Conservation (phyloP, 1,139 yeast species). For the Chernovozyma sophiae-reginae region DNA sequence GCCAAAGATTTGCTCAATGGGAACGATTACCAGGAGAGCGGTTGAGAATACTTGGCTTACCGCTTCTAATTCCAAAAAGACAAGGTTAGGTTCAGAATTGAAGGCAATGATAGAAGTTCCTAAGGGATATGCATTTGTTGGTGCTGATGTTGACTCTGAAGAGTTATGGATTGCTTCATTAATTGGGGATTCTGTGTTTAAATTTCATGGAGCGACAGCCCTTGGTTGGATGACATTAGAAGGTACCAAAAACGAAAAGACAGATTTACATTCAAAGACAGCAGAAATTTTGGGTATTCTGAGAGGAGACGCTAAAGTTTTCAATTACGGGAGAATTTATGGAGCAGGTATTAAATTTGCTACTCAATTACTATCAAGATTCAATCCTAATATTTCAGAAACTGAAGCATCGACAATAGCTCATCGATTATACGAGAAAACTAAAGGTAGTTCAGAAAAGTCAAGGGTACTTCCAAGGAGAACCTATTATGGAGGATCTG, state of each 20-base stretch:
- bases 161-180: conserved; percentile 97
- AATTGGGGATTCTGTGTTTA: conserved; percentile 86
- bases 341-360: conserved; percentile 97
- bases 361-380: conserved; percentile 71
- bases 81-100: conserved; percentile 87
- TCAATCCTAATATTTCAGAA: conserved; percentile 69
- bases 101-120: conserved; percentile 89
- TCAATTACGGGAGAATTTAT: conserved; percentile 94
- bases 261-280: conserved; percentile 93
- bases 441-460: conserved; percentile 63
- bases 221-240: conserved; percentile 99
- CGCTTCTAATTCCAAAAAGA: conserved; percentile 86
- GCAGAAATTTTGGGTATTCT: conserved; percentile 86
- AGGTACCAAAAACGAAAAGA: conserved; percentile 86
- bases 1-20: conserved; percentile 88
- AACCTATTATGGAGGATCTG: conserved; percentile 89
- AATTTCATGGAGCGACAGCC: conserved; percentile 92
- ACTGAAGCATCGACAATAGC: conserved; percentile 69
- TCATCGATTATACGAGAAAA: conserved; percentile 62
- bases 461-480: conserved; percentile 27
- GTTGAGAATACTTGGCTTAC: conserved; percentile 98
- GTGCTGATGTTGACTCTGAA: conserved; percentile 98
- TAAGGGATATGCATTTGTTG: conserved; percentile 83
- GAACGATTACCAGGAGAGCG: conserved; percentile 93
- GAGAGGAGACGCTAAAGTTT: conserved; percentile 88